Percentiles rank a stretch among this genome's conserved stretches.
Conservation (phyloP, 129 eudicot species). For the Helianthus tuberosus region DNA sequence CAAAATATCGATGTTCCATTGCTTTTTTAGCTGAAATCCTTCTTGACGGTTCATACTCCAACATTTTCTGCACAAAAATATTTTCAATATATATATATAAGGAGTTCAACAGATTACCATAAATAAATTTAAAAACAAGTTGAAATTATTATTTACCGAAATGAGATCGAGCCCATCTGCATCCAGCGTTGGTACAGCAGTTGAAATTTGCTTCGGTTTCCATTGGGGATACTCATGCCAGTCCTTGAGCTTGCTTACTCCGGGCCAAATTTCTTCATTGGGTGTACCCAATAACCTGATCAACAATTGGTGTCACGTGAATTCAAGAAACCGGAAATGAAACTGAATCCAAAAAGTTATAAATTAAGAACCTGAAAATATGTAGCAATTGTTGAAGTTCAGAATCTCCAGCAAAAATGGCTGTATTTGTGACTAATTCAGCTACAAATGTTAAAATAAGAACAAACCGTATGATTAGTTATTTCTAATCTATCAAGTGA, state of each 20-base stretch:
- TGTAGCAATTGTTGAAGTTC: constrained; percentile 94
- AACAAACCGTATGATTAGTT: neutral
- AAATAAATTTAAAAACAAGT: neutral
- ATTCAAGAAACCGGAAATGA: neutral
- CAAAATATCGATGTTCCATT: constrained; percentile 85
- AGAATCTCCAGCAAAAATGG: constrained; percentile 86
- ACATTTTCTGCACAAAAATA: constrained; percentile 58
- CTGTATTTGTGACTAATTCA: constrained; percentile 76
- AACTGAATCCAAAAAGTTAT: neutral
- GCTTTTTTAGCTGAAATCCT: constrained; percentile 93
- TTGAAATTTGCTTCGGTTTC: constrained; percentile 63
- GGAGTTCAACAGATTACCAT: neutral
- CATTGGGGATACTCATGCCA: constrained; percentile 97
- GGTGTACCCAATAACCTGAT: constrained; percentile 91
- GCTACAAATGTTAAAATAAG: constrained; percentile 38
- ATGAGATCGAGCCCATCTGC: constrained; percentile 65
- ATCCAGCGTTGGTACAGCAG: constrained; percentile 66
- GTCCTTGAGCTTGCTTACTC: constrained; percentile 72
- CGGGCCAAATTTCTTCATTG: constrained; percentile 88
- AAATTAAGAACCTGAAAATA: constrained; percentile 70
- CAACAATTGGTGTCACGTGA: neutral
- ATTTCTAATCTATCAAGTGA: neutral
- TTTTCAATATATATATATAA: neutral
- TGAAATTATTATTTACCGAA: constrained; percentile 41
- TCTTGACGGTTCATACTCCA: constrained; percentile 78